Evolutionary conservation across 257 asterid species (phyloP), one percentile per base, ranked within the genome.

Genomic region (Penstemon barbatus): DNA sequence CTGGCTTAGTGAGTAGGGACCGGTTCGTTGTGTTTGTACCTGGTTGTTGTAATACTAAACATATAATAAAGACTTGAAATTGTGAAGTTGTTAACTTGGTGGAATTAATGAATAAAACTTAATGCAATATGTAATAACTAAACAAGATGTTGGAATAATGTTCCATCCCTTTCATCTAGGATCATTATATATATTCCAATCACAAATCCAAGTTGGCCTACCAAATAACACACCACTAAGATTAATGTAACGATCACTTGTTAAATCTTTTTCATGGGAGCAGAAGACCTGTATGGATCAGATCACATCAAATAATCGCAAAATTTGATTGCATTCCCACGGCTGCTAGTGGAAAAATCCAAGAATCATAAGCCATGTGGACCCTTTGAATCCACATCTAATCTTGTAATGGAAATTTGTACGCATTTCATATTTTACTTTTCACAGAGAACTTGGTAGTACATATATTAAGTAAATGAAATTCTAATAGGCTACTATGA

Each of bases 1-100:
- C 68, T 92, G 96, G 94, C 86, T 92, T 11, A 65, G 77, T 54
- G 97, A 92, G 63, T 92, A 63, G 67, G 33, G 33, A 25, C 33
- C 33, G 7, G 43, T 37, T 62, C 12, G 3, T 44, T 54, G 56
- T 55, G 56, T 38, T 15, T 38, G 37, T 63, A 19, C 9, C 51
- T 7, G 51, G 38, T 60, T n/a, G 65, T 42, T 11, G 3, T 33
- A 61, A 61, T 42, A 18, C 5, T 3, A 57, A 42, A 15, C 45
- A 4, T 46, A n/a, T 6, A 6, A n/a, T 6, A 6, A 46, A n/a
- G 8, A 46, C 12, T 46, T 50, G 70, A 49, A 65, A 37, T 13
- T 65, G 38, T 50, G 59, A 38, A 12, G 33, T 25, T 25, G 33
- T 25, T 48, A 50, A 45, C 46, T 19, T 50, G 9, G 13, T 51